phyloP scores from a whole-genome alignment of 441 rosid species.

The Euphorbia corollata region DNA sequence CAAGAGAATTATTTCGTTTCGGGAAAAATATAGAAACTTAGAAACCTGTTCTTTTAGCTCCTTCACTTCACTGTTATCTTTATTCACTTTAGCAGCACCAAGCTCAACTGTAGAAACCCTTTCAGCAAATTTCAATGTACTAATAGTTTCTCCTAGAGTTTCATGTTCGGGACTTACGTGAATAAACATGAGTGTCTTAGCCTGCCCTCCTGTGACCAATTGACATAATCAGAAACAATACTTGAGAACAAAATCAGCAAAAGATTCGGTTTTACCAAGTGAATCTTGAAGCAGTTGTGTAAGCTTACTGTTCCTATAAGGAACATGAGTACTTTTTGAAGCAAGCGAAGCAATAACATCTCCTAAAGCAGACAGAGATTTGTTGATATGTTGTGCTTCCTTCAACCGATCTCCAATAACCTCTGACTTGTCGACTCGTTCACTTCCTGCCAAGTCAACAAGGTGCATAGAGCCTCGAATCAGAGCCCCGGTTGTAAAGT shows the following conservation, averaged over 20 bases:
- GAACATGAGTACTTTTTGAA: conserved; percentile 68
- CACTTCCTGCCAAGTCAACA: conserved; percentile 91
- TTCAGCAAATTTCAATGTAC: conserved; percentile 88
- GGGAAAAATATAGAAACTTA: background rate
- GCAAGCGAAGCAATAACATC: conserved; percentile 87
- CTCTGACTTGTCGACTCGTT: conserved; percentile 80
- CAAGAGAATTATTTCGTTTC: background rate
- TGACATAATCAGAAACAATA: conserved; percentile 10
- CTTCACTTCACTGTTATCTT: conserved; percentile 59
- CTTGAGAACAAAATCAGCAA: background rate
- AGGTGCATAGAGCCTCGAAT: conserved; percentile 82
- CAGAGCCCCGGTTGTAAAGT: conserved; percentile 55
- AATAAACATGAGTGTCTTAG: conserved; percentile 89
- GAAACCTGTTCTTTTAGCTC: conserved; percentile 85
- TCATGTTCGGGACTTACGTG: conserved; percentile 86
- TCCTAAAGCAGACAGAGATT: conserved; percentile 82
- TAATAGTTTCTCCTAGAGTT: conserved; percentile 74
- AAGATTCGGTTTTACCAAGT: conserved; percentile 45
- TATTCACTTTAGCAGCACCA: conserved; percentile 83
- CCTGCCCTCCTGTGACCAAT: conserved; percentile 63
- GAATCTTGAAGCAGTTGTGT: conserved; percentile 89
- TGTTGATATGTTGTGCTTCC: conserved; percentile 86
- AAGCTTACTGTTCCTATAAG: conserved; percentile 86
- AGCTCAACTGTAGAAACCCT: conserved; percentile 85
- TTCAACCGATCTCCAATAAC: conserved; percentile 77